phyloP scores from a whole-genome alignment of 2,329 filamentous ascomycete species.

The Cytospora schulzeri region DNA sequence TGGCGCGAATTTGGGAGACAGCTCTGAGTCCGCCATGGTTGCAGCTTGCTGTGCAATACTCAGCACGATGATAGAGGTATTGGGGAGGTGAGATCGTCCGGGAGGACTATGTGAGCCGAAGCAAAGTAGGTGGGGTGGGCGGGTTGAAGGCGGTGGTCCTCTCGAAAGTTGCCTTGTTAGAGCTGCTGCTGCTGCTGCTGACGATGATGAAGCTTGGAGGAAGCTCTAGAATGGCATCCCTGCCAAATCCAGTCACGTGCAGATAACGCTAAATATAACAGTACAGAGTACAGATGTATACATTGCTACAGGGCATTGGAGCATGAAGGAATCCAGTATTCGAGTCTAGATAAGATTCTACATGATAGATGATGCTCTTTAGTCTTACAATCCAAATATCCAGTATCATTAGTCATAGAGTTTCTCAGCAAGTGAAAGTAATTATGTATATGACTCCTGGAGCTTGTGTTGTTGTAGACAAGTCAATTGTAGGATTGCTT shows the following conservation, averaged over 20 bases:
- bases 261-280: neutral
- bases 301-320: neutral
- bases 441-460: neutral
- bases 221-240: constrained; percentile 14
- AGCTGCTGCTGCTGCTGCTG: constrained; percentile 12
- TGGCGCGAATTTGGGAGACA: constrained; percentile 79
- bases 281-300: neutral
- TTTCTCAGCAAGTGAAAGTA: too few species aligned
- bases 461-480: neutral
- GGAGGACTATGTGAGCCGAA: neutral
- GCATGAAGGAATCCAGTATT: too few species aligned
- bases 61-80: neutral
- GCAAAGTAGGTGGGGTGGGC: neutral
- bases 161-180: constrained; percentile 6
- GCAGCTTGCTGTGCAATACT: neutral
- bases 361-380: too few species aligned
- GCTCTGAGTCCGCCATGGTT: constrained; percentile 58
- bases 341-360: too few species aligned
- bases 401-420: too few species aligned
- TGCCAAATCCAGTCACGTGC: constrained; percentile 12
- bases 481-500: neutral
- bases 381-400: too few species aligned
- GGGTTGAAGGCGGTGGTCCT: constrained; percentile 30
- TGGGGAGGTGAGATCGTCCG: neutral
- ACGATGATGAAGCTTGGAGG: constrained; percentile 20